phyloP scores from a whole-genome alignment of 202 grass and related monocot species.

The Panicum virgatum region DNA sequence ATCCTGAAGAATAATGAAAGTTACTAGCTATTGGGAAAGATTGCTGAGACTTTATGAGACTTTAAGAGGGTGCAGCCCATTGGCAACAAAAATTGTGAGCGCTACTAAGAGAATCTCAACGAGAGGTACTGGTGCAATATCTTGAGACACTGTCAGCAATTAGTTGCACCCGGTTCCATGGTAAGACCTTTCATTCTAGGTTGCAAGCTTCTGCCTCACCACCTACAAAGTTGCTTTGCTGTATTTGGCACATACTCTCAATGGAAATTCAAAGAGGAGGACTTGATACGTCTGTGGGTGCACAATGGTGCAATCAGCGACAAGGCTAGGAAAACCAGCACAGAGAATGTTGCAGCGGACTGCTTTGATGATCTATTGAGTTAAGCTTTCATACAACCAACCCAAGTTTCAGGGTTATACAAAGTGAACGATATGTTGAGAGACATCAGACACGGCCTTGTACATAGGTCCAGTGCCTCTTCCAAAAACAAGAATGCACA shows the following conservation, averaged over 20 bases:
- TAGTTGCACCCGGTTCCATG: background rate
- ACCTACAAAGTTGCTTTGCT: slow-evolving; percentile 5
- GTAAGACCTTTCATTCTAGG: background rate
- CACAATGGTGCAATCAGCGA: background rate
- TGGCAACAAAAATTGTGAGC: slow-evolving; percentile 9
- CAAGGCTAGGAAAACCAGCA: background rate
- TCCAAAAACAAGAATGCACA: background rate
- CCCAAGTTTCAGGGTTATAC: background rate
- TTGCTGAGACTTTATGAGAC: background rate
- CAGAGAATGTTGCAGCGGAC: background rate
- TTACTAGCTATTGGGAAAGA: slow-evolving; percentile 12
- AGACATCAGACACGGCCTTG: background rate
- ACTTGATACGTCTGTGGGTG: background rate
- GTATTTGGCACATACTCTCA: background rate
- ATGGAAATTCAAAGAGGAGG: background rate
- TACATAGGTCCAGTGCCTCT: slow-evolving; percentile 3
- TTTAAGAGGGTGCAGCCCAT: background rate
- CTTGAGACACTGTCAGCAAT: background rate
- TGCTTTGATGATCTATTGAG: slow-evolving; percentile 13
- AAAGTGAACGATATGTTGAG: background rate
- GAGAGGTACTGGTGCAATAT: background rate
- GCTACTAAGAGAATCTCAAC: slow-evolving; percentile 1
- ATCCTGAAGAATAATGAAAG: slow-evolving; percentile 10
- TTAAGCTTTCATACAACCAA: slow-evolving; percentile 18
- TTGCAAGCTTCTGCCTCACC: slow-evolving; percentile 12